Base-by-base conservation (phyloP, 805 yeast genomes). In the Candida vaughaniae region DNA sequence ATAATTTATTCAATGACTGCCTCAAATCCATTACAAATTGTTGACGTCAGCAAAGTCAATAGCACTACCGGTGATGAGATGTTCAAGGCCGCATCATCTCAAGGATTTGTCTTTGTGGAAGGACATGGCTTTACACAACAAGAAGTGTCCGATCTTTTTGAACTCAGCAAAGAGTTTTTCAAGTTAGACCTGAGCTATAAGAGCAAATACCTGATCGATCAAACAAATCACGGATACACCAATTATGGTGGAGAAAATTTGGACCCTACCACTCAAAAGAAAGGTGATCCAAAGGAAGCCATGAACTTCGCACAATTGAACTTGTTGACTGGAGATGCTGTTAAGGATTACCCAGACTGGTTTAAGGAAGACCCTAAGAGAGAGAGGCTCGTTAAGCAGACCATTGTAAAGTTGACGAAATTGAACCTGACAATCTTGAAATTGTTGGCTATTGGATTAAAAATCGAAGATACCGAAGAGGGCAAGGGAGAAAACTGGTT, bases 261-360 rank as follows among this genome's bases (percentile, higher is more conserved):
- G 44, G 70, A 65, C 36, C 69, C 71, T 2, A 27, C 43, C 5
- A 38, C 51, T 15, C 66, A 60, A 29, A 57, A 55, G 33, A 47
- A 48, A 29, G 82, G 82, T 4, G 85, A 80, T 53, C 82, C 80
- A 25, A 80, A 80, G 48, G 84, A 80, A 53, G 86, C 84, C 1
- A 77, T 81, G 62, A 85, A 86, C 52, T 77, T 85, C 55, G 77
- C 82, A 29, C 54, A 62, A 14, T 64, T 82, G 48, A 59, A 78
- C 46, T 69, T 78, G 41, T 41, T 47, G 17, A 69, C 74, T 6
- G 88, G 86, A 1, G 36, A 38, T 9, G 45, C 61, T 3, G 25
- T 47, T 2, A 46, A 66, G 20, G 56, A 57, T 3, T 56, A 82
- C 19, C 93, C 90, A 2, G 66, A 58, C 5, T 60, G 73, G 55